Evolutionary conservation across 768 basidiomycete genomes (phyloP), one percentile per base, ranked within the genome.

Genomic region (Boletellus ananiceps): DNA sequence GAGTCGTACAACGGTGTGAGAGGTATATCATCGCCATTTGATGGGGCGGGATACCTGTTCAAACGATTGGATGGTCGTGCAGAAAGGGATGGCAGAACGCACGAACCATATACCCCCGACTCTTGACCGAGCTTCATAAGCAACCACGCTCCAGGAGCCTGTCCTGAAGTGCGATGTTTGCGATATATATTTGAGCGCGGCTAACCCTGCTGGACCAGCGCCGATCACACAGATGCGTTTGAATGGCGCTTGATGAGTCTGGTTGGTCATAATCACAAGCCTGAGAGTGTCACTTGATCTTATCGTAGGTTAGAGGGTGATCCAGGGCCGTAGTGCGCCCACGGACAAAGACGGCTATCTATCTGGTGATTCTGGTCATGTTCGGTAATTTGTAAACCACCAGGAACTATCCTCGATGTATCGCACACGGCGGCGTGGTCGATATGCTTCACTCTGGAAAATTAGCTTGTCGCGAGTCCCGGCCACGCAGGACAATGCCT

Each of bases 91-190:
- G 23, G 16, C 7, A 33, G 23, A 35, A 35, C 41, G 15, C 0
- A 62, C 78, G 49, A 57, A 88, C 91, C 91, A 93, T 46, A 92
- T 64, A 0, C 91, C 91, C 2, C 91, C 91, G 7, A 90, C 66
- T 23, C 76, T 73, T 15, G 78, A 69, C 49, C 86, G 71, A 8
- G 81, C 71, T 62, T 93, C 91, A 47, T 81, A 88, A 1, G 74
- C 79, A 4, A 72, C 67, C 2, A 81, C 66, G n/a, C 65, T 66
- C 90, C 91, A 93, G n/a, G 69, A 54, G 0, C 82, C 80, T 18
- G 67, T 57, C 62, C 77, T 76, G 65, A 72, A 78, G 52, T 86
- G 76, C 0, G 71, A 70, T 2, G 80, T 74, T 39, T 89, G 82
- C 8, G 77, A 67, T 50, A 90, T 66, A 33, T 79, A 69, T 60